Percentiles rank a stretch among this genome's conserved stretches.
Conservation (phyloP, 345 rosid species). For the Cardamine occulta region DNA sequence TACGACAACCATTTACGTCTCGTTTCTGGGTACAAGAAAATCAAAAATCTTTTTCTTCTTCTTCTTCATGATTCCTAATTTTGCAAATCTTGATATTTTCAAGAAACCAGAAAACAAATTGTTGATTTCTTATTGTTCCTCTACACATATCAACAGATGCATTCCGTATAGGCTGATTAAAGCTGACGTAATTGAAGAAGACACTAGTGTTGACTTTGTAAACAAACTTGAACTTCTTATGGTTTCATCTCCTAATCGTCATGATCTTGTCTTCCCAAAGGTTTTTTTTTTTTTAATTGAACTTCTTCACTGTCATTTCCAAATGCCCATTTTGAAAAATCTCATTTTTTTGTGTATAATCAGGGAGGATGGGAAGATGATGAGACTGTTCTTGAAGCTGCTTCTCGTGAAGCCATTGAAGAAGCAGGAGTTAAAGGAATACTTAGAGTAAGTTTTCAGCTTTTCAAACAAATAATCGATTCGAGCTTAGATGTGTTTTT, state of each 20-base stretch:
- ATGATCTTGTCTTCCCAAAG: constrained; percentile 89
- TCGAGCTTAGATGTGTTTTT: constrained; percentile 8
- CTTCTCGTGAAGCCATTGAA: constrained; percentile 88
- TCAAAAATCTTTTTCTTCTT: neutral
- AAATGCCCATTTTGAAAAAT: neutral
- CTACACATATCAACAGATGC: constrained; percentile 54
- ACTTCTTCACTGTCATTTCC: constrained; percentile 8
- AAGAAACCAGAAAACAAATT: neutral
- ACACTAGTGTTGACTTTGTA: constrained; percentile 43
- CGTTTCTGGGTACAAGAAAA: constrained; percentile 64
- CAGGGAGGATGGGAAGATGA: constrained; percentile 99
- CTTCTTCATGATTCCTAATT: neutral
- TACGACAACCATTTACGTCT: constrained; percentile 70
- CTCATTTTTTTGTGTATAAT: neutral
- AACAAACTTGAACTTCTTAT: constrained; percentile 65
- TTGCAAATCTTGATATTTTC: constrained; percentile 10
- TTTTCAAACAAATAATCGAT: neutral
- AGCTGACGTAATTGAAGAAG: constrained; percentile 40
- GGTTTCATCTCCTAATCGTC: constrained; percentile 88
- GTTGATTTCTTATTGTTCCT: neutral
- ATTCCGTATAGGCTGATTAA: constrained; percentile 69
- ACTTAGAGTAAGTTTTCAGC: constrained; percentile 54
- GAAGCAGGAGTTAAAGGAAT: constrained; percentile 94
- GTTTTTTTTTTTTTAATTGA: constrained; percentile 31
- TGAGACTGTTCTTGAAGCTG: constrained; percentile 85